phyloP scores from a whole-genome alignment of 2,329 filamentous ascomycete species.

The Chrysoporthe austroafricana region DNA sequence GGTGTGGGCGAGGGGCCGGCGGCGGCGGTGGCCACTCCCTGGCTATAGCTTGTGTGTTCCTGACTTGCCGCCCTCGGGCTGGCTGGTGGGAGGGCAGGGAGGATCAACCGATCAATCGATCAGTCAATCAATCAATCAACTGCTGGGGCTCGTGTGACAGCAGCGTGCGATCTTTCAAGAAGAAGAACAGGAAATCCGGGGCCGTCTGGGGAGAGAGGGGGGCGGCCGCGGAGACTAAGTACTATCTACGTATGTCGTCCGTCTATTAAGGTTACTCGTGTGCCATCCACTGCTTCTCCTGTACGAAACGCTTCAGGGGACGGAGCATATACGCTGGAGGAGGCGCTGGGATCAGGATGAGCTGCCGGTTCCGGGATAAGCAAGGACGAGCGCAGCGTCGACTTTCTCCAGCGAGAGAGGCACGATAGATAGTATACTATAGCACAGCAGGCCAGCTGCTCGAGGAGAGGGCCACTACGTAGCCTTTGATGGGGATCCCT shows the following conservation, averaged over 20 bases:
- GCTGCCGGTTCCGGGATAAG: not conserved
- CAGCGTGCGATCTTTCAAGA: not conserved
- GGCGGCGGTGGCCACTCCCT: not conserved
- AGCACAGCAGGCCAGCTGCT: no score
- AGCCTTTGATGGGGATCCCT: not conserved
- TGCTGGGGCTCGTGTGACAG: not conserved
- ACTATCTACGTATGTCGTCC: not conserved
- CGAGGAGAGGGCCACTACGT: not conserved
- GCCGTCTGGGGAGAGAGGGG: not conserved
- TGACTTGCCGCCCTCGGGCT: not conserved
- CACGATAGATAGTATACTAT: not conserved
- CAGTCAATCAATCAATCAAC: no score
- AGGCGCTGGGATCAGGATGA: not conserved
- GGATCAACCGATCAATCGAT: not conserved
- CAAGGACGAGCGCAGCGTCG: not conserved
- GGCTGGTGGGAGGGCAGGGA: not conserved
- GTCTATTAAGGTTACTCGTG: not conserved
- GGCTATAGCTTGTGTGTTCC: not conserved
- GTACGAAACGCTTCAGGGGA: not conserved
- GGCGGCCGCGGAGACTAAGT: not conserved
- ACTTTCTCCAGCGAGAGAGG: not conserved
- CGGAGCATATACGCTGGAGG: slow-evolving; percentile 3
- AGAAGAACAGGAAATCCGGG: not conserved
- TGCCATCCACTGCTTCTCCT: not conserved
- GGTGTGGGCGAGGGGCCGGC: not conserved